Evolutionary conservation across 805 yeast genomes (phyloP).

Genomic region (Candida corydali): DNA sequence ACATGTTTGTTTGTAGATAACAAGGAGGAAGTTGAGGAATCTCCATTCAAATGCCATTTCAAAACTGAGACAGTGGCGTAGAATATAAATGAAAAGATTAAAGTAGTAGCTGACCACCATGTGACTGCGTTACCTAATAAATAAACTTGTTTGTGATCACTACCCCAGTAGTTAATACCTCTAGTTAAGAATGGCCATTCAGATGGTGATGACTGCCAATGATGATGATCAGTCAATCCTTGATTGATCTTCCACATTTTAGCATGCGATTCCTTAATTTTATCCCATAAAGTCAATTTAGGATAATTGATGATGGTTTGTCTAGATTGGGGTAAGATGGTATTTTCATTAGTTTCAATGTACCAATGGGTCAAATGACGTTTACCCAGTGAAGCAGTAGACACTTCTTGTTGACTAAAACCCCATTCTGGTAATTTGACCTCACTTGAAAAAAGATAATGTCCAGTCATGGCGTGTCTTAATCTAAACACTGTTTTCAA

Average conservation of each 20-base stretch:
- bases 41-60: conserved; percentile 59
- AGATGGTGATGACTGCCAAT: conserved; percentile 66
- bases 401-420: conserved; percentile 79
- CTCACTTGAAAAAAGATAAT: conserved; percentile 72
- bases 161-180: conserved; percentile 81
- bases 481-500: conserved; percentile 68
- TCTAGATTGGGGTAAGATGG: conserved; percentile 29
- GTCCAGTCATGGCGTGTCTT: conserved; percentile 75
- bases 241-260: conserved; percentile 77
- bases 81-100: conserved; percentile 47
- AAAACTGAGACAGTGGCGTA: conserved; percentile 45
- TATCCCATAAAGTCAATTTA: conserved; percentile 49
- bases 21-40: too few species aligned
- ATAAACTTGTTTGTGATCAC: conserved; percentile 58
- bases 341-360: conserved; percentile 65
- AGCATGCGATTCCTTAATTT: conserved; percentile 61
- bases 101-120: conserved; percentile 68
- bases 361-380: conserved; percentile 64
- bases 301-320: conserved; percentile 43
- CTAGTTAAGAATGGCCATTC: conserved; percentile 73
- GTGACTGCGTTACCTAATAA: conserved; percentile 73
- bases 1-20: conserved; percentile 50
- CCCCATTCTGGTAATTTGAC: conserved; percentile 81
- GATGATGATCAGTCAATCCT: conserved; percentile 65
- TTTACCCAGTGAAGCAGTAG: conserved; percentile 70